Conservation (phyloP, 768 basidiomycete genomes). For the Multifurca ochricompacta region DNA sequence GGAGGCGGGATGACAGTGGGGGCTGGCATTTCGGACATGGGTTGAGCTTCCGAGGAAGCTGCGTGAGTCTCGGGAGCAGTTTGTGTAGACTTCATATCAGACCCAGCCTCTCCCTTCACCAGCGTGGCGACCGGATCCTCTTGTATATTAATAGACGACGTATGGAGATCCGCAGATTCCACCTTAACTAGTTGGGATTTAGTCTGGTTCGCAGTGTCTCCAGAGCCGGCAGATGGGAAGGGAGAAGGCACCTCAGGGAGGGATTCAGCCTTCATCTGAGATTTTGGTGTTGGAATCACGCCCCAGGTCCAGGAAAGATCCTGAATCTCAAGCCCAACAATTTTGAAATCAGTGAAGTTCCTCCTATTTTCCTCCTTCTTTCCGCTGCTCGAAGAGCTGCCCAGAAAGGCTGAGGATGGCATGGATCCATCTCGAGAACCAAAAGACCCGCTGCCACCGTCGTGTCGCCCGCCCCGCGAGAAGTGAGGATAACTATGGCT, state of each 20-base stretch:
- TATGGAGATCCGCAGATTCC: conserved; percentile 8
- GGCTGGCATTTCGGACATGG: conserved; percentile 22
- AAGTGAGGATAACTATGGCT: conserved; percentile 34
- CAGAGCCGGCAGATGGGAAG: conserved; percentile 27
- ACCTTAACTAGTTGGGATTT: not conserved
- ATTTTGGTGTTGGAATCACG: conserved; percentile 33
- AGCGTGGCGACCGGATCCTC: not conserved
- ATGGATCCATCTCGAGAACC: conserved; percentile 39
- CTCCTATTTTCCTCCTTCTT: conserved; percentile 85
- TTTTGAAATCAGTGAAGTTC: conserved; percentile 97
- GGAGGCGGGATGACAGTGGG: conserved; percentile 33
- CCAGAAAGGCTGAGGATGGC: conserved; percentile 18
- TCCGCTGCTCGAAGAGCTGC: conserved; percentile 33
- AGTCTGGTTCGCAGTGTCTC: conserved; percentile 4
- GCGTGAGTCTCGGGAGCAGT: not conserved
- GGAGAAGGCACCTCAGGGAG: conserved; percentile 29
- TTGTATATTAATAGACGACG: not conserved
- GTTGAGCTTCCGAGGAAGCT: not conserved
- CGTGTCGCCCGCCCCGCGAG: conserved; percentile 35
- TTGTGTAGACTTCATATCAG: conserved; percentile 1
- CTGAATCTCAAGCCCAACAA: conserved; percentile 80
- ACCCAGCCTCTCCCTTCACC: not conserved
- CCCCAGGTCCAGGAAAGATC: conserved; percentile 89
- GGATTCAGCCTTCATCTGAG: conserved; percentile 23
- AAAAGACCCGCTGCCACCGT: conserved; percentile 30